Evolutionary conservation across 2,329 filamentous ascomycete species (phyloP).

Genomic region (Penicillium sp.): DNA sequence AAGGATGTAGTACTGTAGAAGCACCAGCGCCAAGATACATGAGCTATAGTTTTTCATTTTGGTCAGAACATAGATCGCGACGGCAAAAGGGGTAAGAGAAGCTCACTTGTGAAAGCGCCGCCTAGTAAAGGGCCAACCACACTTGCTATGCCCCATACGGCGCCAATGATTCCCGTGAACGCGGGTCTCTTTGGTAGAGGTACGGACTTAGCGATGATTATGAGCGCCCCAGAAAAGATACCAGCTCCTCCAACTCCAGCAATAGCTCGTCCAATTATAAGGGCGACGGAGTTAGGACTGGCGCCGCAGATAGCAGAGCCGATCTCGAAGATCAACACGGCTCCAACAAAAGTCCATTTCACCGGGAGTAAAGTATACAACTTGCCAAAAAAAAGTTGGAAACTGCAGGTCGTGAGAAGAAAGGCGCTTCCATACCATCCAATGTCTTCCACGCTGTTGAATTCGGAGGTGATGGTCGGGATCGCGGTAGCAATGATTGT

Average conservation of each 20-base stretch:
- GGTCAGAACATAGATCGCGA: background rate
- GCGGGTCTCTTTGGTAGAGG: background rate
- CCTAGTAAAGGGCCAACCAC: conserved; percentile 44
- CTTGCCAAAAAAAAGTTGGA: conserved; percentile 40
- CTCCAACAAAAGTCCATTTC: conserved; percentile 38
- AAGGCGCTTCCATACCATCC: conserved; percentile 63
- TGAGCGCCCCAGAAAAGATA: conserved; percentile 30
- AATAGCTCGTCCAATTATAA: conserved; percentile 41
- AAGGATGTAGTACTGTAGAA: conserved; percentile 36
- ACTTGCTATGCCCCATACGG: background rate
- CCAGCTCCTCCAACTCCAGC: conserved; percentile 39
- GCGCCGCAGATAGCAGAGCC: conserved; percentile 36
- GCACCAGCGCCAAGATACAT: conserved; percentile 42
- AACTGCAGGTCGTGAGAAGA: conserved; percentile 25
- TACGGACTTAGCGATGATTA: background rate
- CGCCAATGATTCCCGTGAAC: background rate
- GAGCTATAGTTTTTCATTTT: background rate
- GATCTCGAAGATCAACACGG: conserved; percentile 36
- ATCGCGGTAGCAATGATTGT: conserved; percentile 33
- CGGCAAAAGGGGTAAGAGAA: too few species aligned
- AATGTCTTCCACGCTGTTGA: conserved; percentile 50
- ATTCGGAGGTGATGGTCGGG: conserved; percentile 20
- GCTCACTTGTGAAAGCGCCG: conserved; percentile 46
- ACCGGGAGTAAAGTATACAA: conserved; percentile 39
- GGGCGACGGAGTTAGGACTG: conserved; percentile 32